phyloP scores from a whole-genome alignment of 139 green algal species.

The Dunaliella primolecta region DNA sequence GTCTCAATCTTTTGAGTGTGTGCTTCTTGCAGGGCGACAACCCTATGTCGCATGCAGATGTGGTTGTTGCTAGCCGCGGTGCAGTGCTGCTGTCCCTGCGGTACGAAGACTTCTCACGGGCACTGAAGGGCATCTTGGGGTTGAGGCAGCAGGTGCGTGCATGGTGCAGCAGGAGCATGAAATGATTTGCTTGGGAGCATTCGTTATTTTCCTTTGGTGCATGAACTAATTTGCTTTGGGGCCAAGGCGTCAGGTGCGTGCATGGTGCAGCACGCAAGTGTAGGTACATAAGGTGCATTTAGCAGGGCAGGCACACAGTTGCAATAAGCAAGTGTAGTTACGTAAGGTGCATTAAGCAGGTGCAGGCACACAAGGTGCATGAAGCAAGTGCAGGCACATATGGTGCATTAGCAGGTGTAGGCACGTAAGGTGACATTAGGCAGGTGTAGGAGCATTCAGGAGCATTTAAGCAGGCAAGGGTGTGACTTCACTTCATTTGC shows the following conservation, averaged over 20 bases:
- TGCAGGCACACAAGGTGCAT: too few relatives aligned
- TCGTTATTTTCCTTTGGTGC: not conserved
- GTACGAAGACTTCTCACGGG: slow-evolving; percentile 15
- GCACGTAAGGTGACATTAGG: too few relatives aligned
- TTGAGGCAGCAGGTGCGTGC: slow-evolving; percentile 22
- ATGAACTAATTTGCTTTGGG: not conserved
- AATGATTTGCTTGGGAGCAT: not conserved
- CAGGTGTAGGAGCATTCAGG: too few relatives aligned
- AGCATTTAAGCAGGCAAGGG: too few relatives aligned
- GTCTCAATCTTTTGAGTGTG: too few relatives aligned
- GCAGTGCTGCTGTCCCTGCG: slow-evolving; percentile 21
- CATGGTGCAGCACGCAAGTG: not conserved
- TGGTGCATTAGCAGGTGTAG: too few relatives aligned
- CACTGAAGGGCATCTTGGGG: slow-evolving; percentile 24
- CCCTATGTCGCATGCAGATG: slow-evolving; percentile 16
- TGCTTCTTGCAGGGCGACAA: slow-evolving; percentile 2
- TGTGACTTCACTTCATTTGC: too few relatives aligned
- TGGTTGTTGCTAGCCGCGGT: slow-evolving; percentile 20
- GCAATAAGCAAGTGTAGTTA: too few relatives aligned
- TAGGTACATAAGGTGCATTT: not conserved
- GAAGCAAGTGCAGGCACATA: too few relatives aligned
- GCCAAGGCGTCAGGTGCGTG: not conserved
- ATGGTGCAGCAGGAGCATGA: not conserved
- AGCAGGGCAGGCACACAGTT: not conserved
- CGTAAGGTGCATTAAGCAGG: too few relatives aligned